Conservation (phyloP, 2,329 filamentous ascomycete genomes). For the Penicillium sp. region DNA sequence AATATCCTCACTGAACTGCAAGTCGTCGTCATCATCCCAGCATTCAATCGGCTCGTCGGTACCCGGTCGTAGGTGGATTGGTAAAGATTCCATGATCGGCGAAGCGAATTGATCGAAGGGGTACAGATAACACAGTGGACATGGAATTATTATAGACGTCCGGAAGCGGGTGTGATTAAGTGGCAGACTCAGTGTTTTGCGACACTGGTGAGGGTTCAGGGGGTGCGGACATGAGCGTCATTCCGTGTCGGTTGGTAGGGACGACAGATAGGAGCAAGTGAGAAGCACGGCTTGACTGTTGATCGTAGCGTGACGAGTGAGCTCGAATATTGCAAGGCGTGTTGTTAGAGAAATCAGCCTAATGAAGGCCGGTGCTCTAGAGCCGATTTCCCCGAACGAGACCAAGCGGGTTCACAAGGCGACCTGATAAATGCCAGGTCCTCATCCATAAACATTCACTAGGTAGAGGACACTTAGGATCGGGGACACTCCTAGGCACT, state of each 20-base stretch:
- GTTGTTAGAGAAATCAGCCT: not conserved
- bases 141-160: not conserved
- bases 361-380: not conserved
- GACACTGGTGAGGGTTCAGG: slow-evolving; percentile 15
- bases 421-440: slow-evolving; percentile 3
- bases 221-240: slow-evolving; percentile 21
- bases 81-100: slow-evolving; percentile 33
- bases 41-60: slow-evolving; percentile 38
- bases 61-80: slow-evolving; percentile 26
- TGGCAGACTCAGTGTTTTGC: slow-evolving; percentile 17
- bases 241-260: slow-evolving; percentile 18
- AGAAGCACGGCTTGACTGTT: not conserved
- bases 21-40: slow-evolving; percentile 44
- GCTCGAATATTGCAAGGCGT: not conserved
- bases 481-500: not conserved
- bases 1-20: slow-evolving; percentile 41
- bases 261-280: not conserved
- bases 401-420: not conserved
- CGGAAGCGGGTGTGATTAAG: slow-evolving; percentile 1
- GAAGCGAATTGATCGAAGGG: not conserved
- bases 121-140: not conserved
- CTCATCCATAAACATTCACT: slow-evolving; percentile 1
- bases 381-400: slow-evolving; percentile 1
- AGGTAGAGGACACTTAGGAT: not conserved
- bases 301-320: not conserved